These are phyloP conservation scores for Pythium aristosporum DNA, from an alignment of 352 stramenopile species.

Conservation along the genomic window DNA sequence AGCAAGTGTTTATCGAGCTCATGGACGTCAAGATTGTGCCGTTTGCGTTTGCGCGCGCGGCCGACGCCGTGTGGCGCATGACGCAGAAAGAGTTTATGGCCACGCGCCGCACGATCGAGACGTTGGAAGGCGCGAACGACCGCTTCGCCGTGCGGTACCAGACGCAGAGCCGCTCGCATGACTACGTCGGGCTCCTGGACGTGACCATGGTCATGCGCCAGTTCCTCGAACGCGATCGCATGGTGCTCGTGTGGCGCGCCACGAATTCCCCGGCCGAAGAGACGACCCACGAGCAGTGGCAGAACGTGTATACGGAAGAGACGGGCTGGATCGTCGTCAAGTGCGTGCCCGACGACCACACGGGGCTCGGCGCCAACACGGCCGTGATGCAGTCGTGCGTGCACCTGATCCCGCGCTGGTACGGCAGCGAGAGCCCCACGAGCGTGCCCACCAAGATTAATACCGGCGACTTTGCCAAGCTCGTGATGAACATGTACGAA, in stretches of 20 bases:
- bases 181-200: conserved; percentile 32
- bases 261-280: conserved; percentile 35
- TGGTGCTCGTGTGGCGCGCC: conserved; percentile 55
- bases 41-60: conserved; percentile 19
- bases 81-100: conserved; percentile 17
- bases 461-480: conserved; percentile 47
- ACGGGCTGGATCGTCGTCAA: conserved; percentile 63
- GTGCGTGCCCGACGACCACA: conserved; percentile 26
- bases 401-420: conserved; percentile 34
- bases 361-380: conserved; percentile 1
- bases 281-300: conserved; percentile 33
- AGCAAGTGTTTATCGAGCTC: conserved; percentile 25
- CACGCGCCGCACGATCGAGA: conserved; percentile 8
- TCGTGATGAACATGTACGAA: conserved; percentile 56
- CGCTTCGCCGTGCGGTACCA: conserved; percentile 22
- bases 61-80: conserved; percentile 10
- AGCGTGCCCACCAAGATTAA: conserved; percentile 23
- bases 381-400: conserved; percentile 51
- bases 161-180: conserved; percentile 18
- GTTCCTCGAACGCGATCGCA: conserved; percentile 41
- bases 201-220: conserved; percentile 47
- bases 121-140: conserved; percentile 14
- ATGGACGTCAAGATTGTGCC: conserved; percentile 28
- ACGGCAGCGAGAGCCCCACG: conserved; percentile 10
- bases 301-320: conserved; percentile 57